Base-by-base conservation (phyloP, 2,329 filamentous ascomycete genomes). In the Scleromitrula shiraiana region DNA sequence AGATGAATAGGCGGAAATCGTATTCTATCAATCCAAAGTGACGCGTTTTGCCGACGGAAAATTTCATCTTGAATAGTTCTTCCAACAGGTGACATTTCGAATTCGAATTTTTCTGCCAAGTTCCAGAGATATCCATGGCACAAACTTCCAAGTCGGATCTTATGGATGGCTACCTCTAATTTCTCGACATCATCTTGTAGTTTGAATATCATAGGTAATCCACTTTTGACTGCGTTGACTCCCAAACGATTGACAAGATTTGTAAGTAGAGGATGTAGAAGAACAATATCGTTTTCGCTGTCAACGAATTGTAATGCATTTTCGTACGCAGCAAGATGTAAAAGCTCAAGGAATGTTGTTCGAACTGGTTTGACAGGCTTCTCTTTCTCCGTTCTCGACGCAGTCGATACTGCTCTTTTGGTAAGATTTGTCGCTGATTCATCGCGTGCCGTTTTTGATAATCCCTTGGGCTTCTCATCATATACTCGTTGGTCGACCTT, bases 241-340 rank as follows among this genome's bases (percentile, higher is more conserved):
- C 91, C 90, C 1, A 96, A 74, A 49, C 80, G 82, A 50, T 80
- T 74, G 7, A 88, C 77, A n/a, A 95, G 72, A 47, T 78, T 86
- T 9, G 79, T 72, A 30, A 95, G 74, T 9, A 96, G 73, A 3
- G 88, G 72, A 61, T 95, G 88, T 7, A 95, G 70, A 12, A 94
- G 68, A 23, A 88, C 69, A 24, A 94, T 76, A 57, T 95, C 88
- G 0, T 79, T 73, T 53, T 93, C 85, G 37, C 77, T 82, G 22
- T 83, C 76, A 19, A 86, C 74, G 55, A 74, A 80, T 58, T 93
- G 84, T 19, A 91, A 68, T 7, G 87, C 85, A 56, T 86, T 87
- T 64, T 97, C 91, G 65, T 94, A 96, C n/a, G 93, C 77, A 41
- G 85, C 83, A 37, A 96, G 74, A 66, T 96, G 90, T 3, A 97